phyloP scores from a whole-genome alignment of 2,329 filamentous ascomycete genomes.

The Trichoderma sp. region DNA sequence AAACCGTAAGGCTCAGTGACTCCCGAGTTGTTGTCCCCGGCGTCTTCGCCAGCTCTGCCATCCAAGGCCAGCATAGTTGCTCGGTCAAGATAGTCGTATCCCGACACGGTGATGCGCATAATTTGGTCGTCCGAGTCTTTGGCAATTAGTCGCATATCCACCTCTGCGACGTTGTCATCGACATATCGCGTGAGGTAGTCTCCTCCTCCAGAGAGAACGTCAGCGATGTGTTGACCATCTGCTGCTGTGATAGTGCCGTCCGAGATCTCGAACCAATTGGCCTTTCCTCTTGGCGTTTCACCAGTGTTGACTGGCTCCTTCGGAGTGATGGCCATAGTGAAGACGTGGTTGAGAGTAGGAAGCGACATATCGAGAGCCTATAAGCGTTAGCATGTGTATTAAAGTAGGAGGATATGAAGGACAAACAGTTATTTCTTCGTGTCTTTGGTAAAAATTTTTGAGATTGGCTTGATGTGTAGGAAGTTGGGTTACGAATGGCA shows the following conservation, averaged over 20 bases:
- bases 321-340: not conserved
- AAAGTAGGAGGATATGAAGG: no score
- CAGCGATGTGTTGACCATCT: not conserved
- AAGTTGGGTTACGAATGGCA: not conserved
- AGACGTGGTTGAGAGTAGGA: slow-evolving; percentile 7
- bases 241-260: not conserved
- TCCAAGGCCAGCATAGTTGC: slow-evolving; percentile 8
- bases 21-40: not conserved
- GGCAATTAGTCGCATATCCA: not conserved
- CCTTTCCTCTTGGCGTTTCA: slow-evolving; percentile 3
- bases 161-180: not conserved
- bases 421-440: not conserved
- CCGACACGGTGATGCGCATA: not conserved
- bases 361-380: not conserved
- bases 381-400: not conserved
- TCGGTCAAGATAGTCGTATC: slow-evolving; percentile 9
- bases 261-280: slow-evolving; percentile 10
- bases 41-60: not conserved
- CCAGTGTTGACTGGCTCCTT: not conserved
- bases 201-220: not conserved
- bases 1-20: slow-evolving; percentile 3
- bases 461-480: not conserved
- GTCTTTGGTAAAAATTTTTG: not conserved
- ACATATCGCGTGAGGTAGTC: slow-evolving; percentile 10
- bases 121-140: not conserved